A percentile compares a stretch with the other conserved stretches of the same genome.
Conservation (phyloP, 2,329 filamentous ascomycete species). For the Talaromyces funiculosus region DNA sequence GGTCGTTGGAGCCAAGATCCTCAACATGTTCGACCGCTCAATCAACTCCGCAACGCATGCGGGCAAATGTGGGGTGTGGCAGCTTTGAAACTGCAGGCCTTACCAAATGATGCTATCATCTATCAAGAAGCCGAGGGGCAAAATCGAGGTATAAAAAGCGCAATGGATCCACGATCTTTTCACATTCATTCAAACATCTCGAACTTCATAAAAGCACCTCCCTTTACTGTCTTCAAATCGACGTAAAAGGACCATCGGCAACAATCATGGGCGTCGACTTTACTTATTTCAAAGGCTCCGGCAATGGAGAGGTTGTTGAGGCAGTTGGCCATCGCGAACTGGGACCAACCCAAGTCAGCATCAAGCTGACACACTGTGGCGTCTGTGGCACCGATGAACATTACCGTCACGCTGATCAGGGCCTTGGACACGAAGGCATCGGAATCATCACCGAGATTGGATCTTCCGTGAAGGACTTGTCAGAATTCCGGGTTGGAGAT, state of each 20-base stretch:
- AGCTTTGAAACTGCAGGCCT: neutral
- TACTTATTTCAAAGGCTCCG: neutral
- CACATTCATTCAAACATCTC: neutral
- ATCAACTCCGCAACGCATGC: neutral
- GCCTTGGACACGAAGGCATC: constrained; percentile 36
- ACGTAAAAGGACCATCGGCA: neutral
- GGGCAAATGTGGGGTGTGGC: neutral
- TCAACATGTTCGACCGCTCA: neutral
- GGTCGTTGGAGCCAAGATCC: neutral
- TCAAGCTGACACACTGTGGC: constrained; percentile 61
- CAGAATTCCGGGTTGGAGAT: constrained; percentile 34
- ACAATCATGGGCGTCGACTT: neutral
- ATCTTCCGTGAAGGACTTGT: constrained; percentile 11
- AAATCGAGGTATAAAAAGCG: neutral
- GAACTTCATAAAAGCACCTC: neutral
- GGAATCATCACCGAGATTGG: constrained; percentile 30
- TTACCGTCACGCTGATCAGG: constrained; percentile 27
- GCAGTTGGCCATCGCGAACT: neutral
- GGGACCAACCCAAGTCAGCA: constrained; percentile 44
- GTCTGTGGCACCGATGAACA: constrained; percentile 58
- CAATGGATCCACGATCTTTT: neutral
- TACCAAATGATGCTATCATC: neutral
- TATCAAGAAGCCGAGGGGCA: too few relatives aligned
- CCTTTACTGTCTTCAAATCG: neutral
- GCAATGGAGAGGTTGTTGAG: neutral